Conservation (phyloP, 129 eudicot genomes). For the carrot (Daucus carota) region DNA sequence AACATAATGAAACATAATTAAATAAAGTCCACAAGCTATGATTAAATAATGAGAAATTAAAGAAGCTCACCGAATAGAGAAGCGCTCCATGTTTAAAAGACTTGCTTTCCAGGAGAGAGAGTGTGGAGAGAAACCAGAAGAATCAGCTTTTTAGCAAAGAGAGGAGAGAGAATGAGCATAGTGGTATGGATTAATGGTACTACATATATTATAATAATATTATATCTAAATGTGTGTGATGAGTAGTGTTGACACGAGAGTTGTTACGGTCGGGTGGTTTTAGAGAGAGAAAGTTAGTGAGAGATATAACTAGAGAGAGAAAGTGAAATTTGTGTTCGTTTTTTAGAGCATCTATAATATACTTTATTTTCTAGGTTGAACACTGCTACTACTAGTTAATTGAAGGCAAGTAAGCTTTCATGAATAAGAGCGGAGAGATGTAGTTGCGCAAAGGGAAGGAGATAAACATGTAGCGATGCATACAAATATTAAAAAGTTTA, state of each 20-base stretch:
- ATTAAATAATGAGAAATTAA: neutral
- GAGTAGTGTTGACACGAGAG: conserved; percentile 5
- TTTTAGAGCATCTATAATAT: too few relatives aligned
- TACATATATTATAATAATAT: too few relatives aligned
- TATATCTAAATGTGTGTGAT: neutral
- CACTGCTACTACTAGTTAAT: neutral
- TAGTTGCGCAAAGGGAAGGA: too few relatives aligned
- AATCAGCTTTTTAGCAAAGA: neutral
- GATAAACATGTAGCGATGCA: too few relatives aligned
- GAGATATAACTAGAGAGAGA: neutral
- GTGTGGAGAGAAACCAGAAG: neutral
- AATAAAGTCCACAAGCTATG: neutral
- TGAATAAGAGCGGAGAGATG: too few relatives aligned
- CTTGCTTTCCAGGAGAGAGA: neutral
- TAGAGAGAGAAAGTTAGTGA: neutral
- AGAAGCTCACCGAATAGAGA: conserved; percentile 24
- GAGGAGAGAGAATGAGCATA: neutral
- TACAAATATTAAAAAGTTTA: too few relatives aligned
- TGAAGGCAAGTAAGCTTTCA: neutral
- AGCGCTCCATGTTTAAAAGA: conserved; percentile 16
- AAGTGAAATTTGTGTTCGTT: too few relatives aligned
- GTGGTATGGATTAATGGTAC: too few relatives aligned
- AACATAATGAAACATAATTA: neutral
- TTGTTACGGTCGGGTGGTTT: neutral
- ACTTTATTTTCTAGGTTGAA: neutral